phyloP scores from a whole-genome alignment of 345 rosid genomes.

The Conringia planisiliqua region DNA sequence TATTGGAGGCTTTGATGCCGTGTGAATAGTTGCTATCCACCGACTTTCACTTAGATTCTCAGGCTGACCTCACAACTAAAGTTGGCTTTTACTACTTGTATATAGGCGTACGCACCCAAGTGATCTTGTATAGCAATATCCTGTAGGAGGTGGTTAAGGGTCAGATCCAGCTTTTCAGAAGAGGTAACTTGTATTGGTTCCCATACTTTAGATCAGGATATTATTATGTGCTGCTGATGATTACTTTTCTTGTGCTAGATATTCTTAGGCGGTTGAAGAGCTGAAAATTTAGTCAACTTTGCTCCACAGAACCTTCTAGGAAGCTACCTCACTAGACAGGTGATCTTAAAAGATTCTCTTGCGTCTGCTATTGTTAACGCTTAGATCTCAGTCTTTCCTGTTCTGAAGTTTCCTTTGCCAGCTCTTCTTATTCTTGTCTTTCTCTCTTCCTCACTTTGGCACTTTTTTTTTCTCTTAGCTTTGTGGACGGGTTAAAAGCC shows the following conservation, averaged over 20 bases:
- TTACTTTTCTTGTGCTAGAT: constrained; percentile 3
- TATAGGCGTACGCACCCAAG: constrained; percentile 6
- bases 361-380: not conserved
- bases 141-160: not conserved
- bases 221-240: constrained; percentile 1
- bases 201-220: not conserved
- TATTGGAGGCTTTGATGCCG: constrained; percentile 26
- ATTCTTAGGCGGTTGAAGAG: constrained; percentile 15
- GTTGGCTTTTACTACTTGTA: constrained; percentile 3
- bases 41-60: constrained; percentile 22
- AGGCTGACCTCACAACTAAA: constrained; percentile 12
- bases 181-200: constrained; percentile 26
- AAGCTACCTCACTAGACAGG: constrained; percentile 30
- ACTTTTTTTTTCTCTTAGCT: constrained; percentile 19
- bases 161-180: constrained; percentile 20
- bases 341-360: constrained; percentile 28
- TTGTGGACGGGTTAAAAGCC: constrained; percentile 21
- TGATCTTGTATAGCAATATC: constrained; percentile 2
- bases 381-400: constrained; percentile 39
- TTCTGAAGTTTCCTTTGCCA: constrained; percentile 41
- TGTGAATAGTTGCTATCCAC: constrained; percentile 20
- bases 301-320: constrained; percentile 25
- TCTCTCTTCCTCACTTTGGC: constrained; percentile 24
- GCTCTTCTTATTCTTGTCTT: constrained; percentile 31
- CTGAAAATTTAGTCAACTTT: constrained; percentile 29